These are phyloP conservation scores for Galeopsis tetrahit DNA, from an alignment of 257 asterid species.

Conservation along the genomic window DNA sequence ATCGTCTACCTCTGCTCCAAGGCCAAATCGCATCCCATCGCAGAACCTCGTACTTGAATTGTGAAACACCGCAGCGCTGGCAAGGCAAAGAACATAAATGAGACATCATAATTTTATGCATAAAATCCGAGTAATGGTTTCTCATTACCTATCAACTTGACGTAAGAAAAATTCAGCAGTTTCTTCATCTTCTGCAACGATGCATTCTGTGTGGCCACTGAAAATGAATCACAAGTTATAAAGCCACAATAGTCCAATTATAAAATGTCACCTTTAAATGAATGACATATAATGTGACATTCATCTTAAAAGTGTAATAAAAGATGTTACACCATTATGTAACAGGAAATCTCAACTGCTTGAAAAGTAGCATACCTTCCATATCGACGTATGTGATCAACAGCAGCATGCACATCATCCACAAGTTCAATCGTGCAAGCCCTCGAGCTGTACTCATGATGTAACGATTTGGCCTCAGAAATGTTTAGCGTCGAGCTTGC, in stretches of 20 bases:
- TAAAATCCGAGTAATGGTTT: background rate
- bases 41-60: slow-evolving; percentile 78
- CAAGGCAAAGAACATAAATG: slow-evolving; percentile 10
- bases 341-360: background rate
- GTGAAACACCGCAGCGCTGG: slow-evolving; percentile 77
- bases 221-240: background rate
- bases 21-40: slow-evolving; percentile 78
- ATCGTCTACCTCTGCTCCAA: slow-evolving; percentile 62
- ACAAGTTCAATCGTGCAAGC: slow-evolving; percentile 67
- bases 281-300: background rate
- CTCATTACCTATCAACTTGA: slow-evolving; percentile 46
- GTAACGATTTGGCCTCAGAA: slow-evolving; percentile 44
- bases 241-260: background rate
- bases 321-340: no score
- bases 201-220: slow-evolving; percentile 55
- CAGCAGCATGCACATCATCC: slow-evolving; percentile 54
- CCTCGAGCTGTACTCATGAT: slow-evolving; percentile 59
- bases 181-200: slow-evolving; percentile 41
- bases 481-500: slow-evolving; percentile 50
- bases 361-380: slow-evolving; percentile 54
- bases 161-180: slow-evolving; percentile 39
- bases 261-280: background rate
- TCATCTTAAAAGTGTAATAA: no score
- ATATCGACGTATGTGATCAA: slow-evolving; percentile 52
- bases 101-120: background rate